These are phyloP conservation scores for Globisporangium apiculatum DNA, from an alignment of 352 stramenopile species.

Conservation along the genomic window DNA sequence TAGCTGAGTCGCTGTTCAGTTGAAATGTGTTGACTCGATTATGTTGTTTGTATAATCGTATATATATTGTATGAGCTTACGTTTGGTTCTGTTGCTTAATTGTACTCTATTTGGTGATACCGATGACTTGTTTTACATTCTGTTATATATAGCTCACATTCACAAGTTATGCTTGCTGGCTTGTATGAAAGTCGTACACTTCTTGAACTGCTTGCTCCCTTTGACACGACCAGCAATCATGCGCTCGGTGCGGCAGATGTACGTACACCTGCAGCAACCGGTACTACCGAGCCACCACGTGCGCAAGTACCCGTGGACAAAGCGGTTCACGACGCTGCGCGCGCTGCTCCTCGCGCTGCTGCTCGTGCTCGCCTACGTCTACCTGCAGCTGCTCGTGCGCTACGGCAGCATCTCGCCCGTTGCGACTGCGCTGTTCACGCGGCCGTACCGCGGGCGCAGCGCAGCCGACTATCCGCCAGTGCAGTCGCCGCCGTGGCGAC, in stretches of 20 bases:
- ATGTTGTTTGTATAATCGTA: too few relatives aligned
- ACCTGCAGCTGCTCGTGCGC: conserved; percentile 55
- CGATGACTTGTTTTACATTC: too few relatives aligned
- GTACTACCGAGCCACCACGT: conserved; percentile 39
- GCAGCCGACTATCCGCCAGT: conserved; percentile 27
- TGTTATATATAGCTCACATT: too few relatives aligned
- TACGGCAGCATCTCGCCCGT: conserved; percentile 74
- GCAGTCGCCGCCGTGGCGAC: conserved; percentile 40
- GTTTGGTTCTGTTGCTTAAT: too few relatives aligned
- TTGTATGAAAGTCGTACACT: neutral
- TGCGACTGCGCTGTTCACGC: conserved; percentile 60
- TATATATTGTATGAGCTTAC: too few relatives aligned
- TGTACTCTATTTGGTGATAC: too few relatives aligned
- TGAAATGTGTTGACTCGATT: too few relatives aligned
- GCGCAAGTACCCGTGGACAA: conserved; percentile 22
- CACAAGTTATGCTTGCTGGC: too few relatives aligned
- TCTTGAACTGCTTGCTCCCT: neutral
- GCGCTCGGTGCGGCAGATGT: conserved; percentile 20
- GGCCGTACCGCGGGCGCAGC: conserved; percentile 36
- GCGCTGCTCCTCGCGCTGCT: conserved; percentile 20
- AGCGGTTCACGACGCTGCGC: conserved; percentile 33
- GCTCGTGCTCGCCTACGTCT: conserved; percentile 35
- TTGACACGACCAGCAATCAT: conserved; percentile 11
- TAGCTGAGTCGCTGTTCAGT: too few relatives aligned
- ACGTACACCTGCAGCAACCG: conserved; percentile 58